Base-by-base conservation (phyloP, 75 land plant genomes). In the Sequoiadendron giganteum region DNA sequence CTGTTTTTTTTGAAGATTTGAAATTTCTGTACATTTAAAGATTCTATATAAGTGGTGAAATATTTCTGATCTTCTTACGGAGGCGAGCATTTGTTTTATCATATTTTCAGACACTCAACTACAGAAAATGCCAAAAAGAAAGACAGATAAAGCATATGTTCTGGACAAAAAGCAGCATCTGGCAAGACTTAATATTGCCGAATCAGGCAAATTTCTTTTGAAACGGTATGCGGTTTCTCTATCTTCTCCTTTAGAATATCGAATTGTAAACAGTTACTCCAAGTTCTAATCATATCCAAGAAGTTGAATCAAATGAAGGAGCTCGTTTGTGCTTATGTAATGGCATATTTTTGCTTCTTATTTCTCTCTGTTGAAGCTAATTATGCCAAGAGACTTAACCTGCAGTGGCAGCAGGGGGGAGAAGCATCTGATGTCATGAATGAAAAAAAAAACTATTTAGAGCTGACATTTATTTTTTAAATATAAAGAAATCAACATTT, bases 111-210 rank as follows among this genome's bases (percentile, higher is more conserved):
- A 96, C 93, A 96, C 96, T 14, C 99, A 97, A 83, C 89, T 98
- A 95, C 99, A 98, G 95, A 95, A 95, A 88, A 93, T 98, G 98
- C 99, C 99, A n/a, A 96, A 90, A 87, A 89, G 99, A 88, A 97
- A 95, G 88, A 97, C 99, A 40, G 99, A 98, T 89, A 96, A 87
- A 89, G 96, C 99, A 13, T 94, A 95, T 91, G 99, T 93, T 72
- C 87, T 97, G 86, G 99, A 97, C 91, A 95, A 94, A 89, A 91
- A 86, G 85, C 95, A 95, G 85, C 94, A 98, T 88, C 93, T 98
- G 34, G 94, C 97, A 18, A 94, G 97, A 88, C 89, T 98, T 3
- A 94, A 98, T 87, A 88, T 92, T 81, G 87, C 85, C 39, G 96
- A 98, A 48, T 95, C 90, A n/a, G 99, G 99, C 39, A 98, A 97